Evolutionary conservation across 2,329 filamentous ascomycete species (phyloP).

Genomic region (Monosporascus sp.): DNA sequence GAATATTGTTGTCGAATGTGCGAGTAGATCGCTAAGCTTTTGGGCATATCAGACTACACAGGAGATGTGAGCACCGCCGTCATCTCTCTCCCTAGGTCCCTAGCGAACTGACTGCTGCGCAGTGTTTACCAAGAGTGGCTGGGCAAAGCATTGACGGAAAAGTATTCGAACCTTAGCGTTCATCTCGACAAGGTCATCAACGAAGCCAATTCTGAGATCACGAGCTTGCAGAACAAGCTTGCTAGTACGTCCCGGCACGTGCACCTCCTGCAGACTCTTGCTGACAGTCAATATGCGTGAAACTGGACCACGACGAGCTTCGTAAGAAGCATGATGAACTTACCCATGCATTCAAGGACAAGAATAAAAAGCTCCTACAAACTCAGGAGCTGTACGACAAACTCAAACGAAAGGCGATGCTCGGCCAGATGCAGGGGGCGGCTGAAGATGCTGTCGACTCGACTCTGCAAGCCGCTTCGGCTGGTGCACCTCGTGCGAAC

Average conservation of each 20-base stretch:
- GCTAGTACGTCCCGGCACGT: slow-evolving; percentile 41
- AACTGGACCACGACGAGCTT: slow-evolving; percentile 56
- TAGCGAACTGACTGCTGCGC: slow-evolving; percentile 4
- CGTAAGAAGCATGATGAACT: slow-evolving; percentile 70
- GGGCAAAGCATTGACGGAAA: slow-evolving; percentile 66
- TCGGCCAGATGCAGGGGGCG: slow-evolving; percentile 50
- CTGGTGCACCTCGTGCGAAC: slow-evolving; percentile 13
- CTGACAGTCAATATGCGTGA: slow-evolving; percentile 38
- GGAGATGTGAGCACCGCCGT: slow-evolving; percentile 59
- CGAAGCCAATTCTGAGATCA: slow-evolving; percentile 70
- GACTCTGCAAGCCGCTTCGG: slow-evolving; percentile 27
- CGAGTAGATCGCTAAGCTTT: slow-evolving; percentile 71
- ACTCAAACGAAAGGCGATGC: slow-evolving; percentile 49
- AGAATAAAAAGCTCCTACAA: slow-evolving; percentile 63
- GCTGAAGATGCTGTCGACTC: slow-evolving; percentile 45
- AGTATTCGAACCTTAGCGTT: slow-evolving; percentile 58
- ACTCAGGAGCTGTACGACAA: slow-evolving; percentile 62
- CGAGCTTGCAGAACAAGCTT: slow-evolving; percentile 59
- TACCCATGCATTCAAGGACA: slow-evolving; percentile 60
- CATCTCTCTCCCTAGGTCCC: not conserved
- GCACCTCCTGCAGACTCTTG: slow-evolving; percentile 4
- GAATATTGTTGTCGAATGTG: slow-evolving; percentile 79
- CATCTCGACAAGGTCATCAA: slow-evolving; percentile 69
- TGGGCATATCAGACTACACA: slow-evolving; percentile 84
- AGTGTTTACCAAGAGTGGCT: slow-evolving; percentile 75